Evolutionary conservation across 2,329 filamentous ascomycete species (phyloP).

Genomic region (Aspergillus neoniger): DNA sequence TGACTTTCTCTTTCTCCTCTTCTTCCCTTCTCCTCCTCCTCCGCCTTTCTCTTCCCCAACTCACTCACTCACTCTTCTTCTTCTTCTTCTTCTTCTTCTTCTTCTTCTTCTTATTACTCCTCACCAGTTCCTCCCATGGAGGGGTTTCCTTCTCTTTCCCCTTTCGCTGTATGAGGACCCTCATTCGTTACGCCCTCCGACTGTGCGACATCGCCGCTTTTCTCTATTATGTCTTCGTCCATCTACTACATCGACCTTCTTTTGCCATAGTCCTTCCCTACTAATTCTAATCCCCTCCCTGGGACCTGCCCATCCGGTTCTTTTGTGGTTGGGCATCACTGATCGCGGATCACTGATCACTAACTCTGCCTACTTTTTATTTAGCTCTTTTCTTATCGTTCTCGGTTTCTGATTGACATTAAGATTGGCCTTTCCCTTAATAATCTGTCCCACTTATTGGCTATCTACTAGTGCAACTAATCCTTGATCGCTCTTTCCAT

Average conservation of each 20-base stretch:
- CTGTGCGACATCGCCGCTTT: conserved; percentile 8
- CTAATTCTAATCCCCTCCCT: conserved; percentile 8
- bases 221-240: conserved; percentile 20
- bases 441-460: conserved; percentile 8
- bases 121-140: conserved; percentile 22
- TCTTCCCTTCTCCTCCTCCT: background rate
- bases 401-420: conserved; percentile 6
- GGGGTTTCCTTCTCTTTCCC: conserved; percentile 22
- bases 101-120: conserved; percentile 8
- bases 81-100: conserved; percentile 3
- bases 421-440: conserved; percentile 1
- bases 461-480: background rate
- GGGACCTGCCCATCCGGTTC: conserved; percentile 10
- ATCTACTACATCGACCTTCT: conserved; percentile 3
- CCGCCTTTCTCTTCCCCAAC: background rate
- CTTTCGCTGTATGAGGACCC: conserved; percentile 21
- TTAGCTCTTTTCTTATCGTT: too few relatives aligned
- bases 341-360: too few relatives aligned
- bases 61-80: conserved; percentile 2
- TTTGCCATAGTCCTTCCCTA: conserved; percentile 14
- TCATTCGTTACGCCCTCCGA: conserved; percentile 18
- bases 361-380: too few relatives aligned
- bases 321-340: too few relatives aligned
- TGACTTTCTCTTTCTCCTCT: background rate
- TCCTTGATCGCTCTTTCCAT: conserved; percentile 10